Conservation (phyloP, 495 filamentous ascomycete genomes). For the Stereocaulon alpinum region DNA sequence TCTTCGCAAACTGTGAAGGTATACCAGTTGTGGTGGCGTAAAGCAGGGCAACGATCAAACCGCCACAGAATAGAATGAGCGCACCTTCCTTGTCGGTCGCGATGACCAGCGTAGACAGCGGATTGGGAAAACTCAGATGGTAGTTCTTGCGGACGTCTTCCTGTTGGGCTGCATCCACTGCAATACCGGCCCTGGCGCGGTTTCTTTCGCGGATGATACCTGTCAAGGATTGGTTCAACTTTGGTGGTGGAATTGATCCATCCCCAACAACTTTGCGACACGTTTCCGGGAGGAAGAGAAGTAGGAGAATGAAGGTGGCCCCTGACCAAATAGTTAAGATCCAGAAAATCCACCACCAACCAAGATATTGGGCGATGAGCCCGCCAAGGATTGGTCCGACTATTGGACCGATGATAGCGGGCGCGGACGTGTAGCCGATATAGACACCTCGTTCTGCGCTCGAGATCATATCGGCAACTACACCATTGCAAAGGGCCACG, state of each 20-base stretch:
- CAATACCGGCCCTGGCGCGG: constrained; percentile 23
- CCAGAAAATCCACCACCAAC: constrained; percentile 46
- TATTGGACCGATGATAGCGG: constrained; percentile 31
- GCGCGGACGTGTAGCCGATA: constrained; percentile 30
- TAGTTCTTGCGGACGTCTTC: constrained; percentile 29
- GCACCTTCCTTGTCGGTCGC: constrained; percentile 54
- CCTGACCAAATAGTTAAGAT: constrained; percentile 35
- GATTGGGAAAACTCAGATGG: constrained; percentile 58
- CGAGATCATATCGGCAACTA: constrained; percentile 38
- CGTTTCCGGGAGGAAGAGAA: constrained; percentile 36
- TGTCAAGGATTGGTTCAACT: constrained; percentile 26
- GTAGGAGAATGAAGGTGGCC: constrained; percentile 25
- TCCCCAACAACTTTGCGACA: constrained; percentile 63
- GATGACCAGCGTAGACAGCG: constrained; percentile 55
- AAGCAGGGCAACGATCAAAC: constrained; percentile 46
- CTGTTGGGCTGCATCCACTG: constrained; percentile 15
- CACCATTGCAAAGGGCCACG: constrained; percentile 34
- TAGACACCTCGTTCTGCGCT: constrained; percentile 39
- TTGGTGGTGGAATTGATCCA: constrained; percentile 38
- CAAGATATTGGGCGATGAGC: constrained; percentile 31
- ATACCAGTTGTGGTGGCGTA: constrained; percentile 45
- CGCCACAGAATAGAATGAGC: constrained; percentile 46
- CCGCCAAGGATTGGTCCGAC: constrained; percentile 42
- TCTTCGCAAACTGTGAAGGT: constrained; percentile 44
- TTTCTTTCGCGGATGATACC: constrained; percentile 27